Evolutionary conservation across 495 filamentous ascomycete genomes (phyloP).

Genomic region (Astrothelium macrocarpum): DNA sequence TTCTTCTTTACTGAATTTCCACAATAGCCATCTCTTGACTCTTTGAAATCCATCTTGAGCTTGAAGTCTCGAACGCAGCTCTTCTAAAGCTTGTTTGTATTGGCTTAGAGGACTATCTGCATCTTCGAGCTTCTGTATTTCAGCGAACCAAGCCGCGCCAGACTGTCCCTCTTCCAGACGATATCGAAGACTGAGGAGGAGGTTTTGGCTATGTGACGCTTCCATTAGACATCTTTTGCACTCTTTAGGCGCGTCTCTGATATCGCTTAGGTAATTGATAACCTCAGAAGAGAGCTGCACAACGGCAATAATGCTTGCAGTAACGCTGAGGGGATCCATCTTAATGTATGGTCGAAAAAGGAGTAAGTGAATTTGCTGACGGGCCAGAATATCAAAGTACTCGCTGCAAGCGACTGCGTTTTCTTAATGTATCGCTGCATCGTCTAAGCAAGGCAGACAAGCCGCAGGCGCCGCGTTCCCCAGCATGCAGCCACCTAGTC

Average conservation of each 20-base stretch:
- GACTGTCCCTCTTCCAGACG: slow-evolving; percentile 18
- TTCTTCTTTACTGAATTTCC: slow-evolving; percentile 28
- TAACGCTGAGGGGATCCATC: slow-evolving; percentile 24
- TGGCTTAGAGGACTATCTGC: slow-evolving; percentile 24
- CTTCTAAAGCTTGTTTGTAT: slow-evolving; percentile 21
- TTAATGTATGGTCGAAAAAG: not conserved
- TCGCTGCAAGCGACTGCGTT: not conserved
- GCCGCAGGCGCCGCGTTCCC: not conserved
- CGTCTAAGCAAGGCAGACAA: not conserved
- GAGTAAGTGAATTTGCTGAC: not conserved
- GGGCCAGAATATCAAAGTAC: not conserved
- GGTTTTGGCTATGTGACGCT: slow-evolving; percentile 16
- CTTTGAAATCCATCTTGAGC: slow-evolving; percentile 12
- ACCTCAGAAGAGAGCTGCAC: slow-evolving; percentile 22
- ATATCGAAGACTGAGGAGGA: slow-evolving; percentile 24
- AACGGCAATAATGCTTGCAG: slow-evolving; percentile 28
- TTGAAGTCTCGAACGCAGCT: slow-evolving; percentile 15
- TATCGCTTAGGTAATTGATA: slow-evolving; percentile 24
- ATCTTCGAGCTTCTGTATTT: slow-evolving; percentile 19
- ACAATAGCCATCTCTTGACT: slow-evolving; percentile 22
- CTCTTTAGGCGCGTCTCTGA: slow-evolving; percentile 29
- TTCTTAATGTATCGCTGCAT: not conserved
- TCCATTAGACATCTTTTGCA: slow-evolving; percentile 19
- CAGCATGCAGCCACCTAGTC: not conserved
- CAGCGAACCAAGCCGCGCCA: slow-evolving; percentile 17